Evolutionary conservation across 495 filamentous ascomycete species (phyloP).

Genomic region (Xylaria castorea): DNA sequence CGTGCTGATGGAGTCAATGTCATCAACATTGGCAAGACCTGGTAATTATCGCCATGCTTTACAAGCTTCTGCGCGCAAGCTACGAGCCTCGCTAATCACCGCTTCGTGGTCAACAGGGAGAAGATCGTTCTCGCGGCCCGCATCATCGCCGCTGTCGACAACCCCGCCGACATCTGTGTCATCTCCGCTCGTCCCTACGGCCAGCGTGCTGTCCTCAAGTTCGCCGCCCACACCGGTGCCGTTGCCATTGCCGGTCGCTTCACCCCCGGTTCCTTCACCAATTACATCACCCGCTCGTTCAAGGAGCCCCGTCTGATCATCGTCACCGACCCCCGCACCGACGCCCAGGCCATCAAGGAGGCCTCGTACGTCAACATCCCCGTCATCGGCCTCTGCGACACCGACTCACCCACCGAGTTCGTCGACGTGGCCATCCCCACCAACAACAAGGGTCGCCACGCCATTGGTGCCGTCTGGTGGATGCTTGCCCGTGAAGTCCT

Average conservation of each 20-base stretch:
- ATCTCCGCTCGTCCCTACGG: slow-evolving; percentile 99
- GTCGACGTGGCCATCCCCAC: slow-evolving; percentile 99
- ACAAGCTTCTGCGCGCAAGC: background rate
- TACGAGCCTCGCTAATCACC: slow-evolving; percentile 25
- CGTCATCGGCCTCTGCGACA: slow-evolving; percentile 98
- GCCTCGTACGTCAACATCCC: slow-evolving; percentile 99
- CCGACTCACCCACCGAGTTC: slow-evolving; percentile 98
- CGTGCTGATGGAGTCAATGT: slow-evolving; percentile 97
- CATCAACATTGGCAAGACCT: slow-evolving; percentile 99
- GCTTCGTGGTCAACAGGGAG: slow-evolving; percentile 68
- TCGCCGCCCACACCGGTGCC: slow-evolving; percentile 95
- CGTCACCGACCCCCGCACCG: slow-evolving; percentile 99
- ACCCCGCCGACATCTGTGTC: slow-evolving; percentile 98
- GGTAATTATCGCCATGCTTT: slow-evolving; percentile 60
- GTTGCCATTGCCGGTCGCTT: slow-evolving; percentile 98
- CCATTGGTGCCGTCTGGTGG: slow-evolving; percentile 99
- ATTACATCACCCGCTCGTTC: slow-evolving; percentile 99
- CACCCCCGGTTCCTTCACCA: slow-evolving; percentile 99
- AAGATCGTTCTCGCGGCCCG: slow-evolving; percentile 98
- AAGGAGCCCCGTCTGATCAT: slow-evolving; percentile 99
- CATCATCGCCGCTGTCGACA: slow-evolving; percentile 98
- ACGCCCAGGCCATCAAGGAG: slow-evolving; percentile 99
- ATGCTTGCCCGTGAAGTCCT: slow-evolving; percentile 99
- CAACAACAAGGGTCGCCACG: slow-evolving; percentile 99
- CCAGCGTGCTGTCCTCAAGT: slow-evolving; percentile 99